phyloP scores from a whole-genome alignment of 2,329 filamentous ascomycete species.

The Pseudogymnoascus sp. region DNA sequence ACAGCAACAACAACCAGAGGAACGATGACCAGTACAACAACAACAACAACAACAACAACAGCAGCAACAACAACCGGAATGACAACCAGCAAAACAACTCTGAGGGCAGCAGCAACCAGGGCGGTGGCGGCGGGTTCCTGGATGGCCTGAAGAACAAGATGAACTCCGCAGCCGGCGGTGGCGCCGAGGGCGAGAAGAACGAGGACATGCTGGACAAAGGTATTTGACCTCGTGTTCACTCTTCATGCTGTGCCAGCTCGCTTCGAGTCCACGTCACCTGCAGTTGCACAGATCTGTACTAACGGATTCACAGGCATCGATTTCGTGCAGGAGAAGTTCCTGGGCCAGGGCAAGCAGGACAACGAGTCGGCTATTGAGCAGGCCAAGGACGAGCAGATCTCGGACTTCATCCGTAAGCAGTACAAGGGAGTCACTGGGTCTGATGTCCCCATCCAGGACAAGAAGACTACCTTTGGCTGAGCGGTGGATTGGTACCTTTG shows the following conservation, averaged over 20 bases:
- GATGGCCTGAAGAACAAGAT: conserved; percentile 62
- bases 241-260: not conserved
- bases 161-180: conserved; percentile 66
- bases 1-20: conserved; percentile 18
- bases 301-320: conserved; percentile 55
- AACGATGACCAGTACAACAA: conserved; percentile 28
- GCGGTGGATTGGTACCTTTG: not conserved
- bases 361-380: conserved; percentile 71
- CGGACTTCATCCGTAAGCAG: conserved; percentile 61
- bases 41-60: conserved; percentile 31
- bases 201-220: conserved; percentile 80
- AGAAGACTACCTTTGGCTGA: conserved; percentile 37
- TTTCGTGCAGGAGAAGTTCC: conserved; percentile 66
- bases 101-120: conserved; percentile 26
- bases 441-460: conserved; percentile 65
- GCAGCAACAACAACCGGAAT: conserved; percentile 13
- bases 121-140: conserved; percentile 40
- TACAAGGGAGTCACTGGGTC: conserved; percentile 64
- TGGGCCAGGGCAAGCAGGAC: conserved; percentile 63
- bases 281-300: not conserved
- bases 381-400: conserved; percentile 75
- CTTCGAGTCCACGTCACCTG: not conserved
- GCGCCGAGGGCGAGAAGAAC: conserved; percentile 68
- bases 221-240: conserved; percentile 30
- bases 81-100: conserved; percentile 28